Evolutionary conservation across 23 red algal genomes (phyloP), one percentile per base, ranked within the genome.

Genomic region (Gracilariopsis chorda): DNA sequence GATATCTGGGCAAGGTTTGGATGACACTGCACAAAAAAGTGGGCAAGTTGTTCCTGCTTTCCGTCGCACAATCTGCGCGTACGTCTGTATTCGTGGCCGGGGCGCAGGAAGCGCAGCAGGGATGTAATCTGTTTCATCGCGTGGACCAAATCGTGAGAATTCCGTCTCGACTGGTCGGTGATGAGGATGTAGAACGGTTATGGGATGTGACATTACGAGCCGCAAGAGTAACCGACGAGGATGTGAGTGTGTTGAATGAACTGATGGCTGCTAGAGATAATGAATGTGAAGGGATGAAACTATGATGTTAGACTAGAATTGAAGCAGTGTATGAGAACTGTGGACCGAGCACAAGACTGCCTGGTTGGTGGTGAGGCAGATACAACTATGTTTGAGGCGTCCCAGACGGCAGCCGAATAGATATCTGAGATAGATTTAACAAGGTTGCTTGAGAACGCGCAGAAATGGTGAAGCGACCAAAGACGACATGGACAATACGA

Each of bases 51-150:
- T 91, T 91, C 34, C 73, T 91, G 16, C 75, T 91, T 51, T 76
- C 57, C 11, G 46, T 72, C 7, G 58, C 59, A 20, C 58, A 91
- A 53, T 62, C 88, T 17, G 77, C 75, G 35, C 68, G 88, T 3
- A 91, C 88, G 3, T 52, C 53, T 29, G 88, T 91, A 25, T 91
- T 65, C 71, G 88, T 75, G 37, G 88, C 88, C 16, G 77, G 53
- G 13, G 61, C 75, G 5, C 35, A 55, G n/a, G 88, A 91, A 56
- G 43, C 61, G 2, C 24, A n/a, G 20, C 44, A 49, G 32, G 77
- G 57, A 8, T 73, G 76, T 23, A 23, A 51, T 35, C 68, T 91
- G n/a, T 82, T 91, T 69, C 73, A 91, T 67, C 55, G 75, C 23
- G 48, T 80, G n/a, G 57, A 61, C 16, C 55, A 82, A 57, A 4